Base-by-base conservation (phyloP, 768 basidiomycete genomes). In the Xerocomellus intermedius region DNA sequence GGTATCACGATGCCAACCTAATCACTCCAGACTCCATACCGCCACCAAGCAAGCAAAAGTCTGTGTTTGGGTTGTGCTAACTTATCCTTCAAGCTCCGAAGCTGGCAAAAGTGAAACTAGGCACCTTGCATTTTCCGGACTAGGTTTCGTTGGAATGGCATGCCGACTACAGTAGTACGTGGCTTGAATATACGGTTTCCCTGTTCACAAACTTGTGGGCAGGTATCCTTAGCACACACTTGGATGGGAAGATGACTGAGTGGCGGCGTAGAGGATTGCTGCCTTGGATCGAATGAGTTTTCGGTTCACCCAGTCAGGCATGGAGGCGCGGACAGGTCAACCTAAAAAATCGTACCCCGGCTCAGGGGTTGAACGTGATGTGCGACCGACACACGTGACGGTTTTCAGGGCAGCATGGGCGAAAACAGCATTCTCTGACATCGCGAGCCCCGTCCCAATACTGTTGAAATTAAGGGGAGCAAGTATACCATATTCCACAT, bases 51-150 rank as follows among this genome's bases (percentile, higher is more conserved):
- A 42, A 48, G 68, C 52, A 48, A 63, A 68, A 47, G 57, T 69
- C 58, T 24, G 33, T 9, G 39, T 43, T 46, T 53, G 22, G 35
- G 32, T 50, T 8, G 70, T 71, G 7, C 56, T 64, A 43, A 74
- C 76, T 21, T 66, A 66, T 17, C 72, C 75, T 32, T 76, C 77
- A 4, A 64, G 77, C 73, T 14, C 55, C 79, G 55, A 60, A 70
- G 39, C 57, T 66, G 48, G 53, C 63, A 8, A 69, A 71, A 55
- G 65, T 63, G 24, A 73, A 68, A n/a, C 62, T 79, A 30, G 62
- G 64, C n/a, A n/a, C n/a, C n/a, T n/a, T 21, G 61, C 61, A 2
- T 66, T 66, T 12, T 62, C 70, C 10, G 16, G 63, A 65, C 24
- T 73, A 71, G 50, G 50, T 50, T 33, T 50, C 33, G 10, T 13